Evolutionary conservation across 768 basidiomycete genomes (phyloP), one percentile per base, ranked within the genome.

Genomic region (Hygrocybe coccinea): DNA sequence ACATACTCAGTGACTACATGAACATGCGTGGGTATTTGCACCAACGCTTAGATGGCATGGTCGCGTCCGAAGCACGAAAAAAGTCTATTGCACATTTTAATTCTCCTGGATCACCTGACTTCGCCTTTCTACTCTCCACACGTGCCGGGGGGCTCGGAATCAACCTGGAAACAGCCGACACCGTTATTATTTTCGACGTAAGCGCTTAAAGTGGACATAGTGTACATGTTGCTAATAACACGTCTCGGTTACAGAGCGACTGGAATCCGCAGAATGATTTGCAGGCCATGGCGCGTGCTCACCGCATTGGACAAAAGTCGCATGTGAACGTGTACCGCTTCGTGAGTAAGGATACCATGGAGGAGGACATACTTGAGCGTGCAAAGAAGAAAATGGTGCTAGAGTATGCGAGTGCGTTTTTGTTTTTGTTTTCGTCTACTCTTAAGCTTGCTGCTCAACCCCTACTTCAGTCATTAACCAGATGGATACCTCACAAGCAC

Each of bases 341-440:
- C 68, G 93, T 99, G 65, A 95, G 92, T 67, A 98, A 98, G 74
- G 97, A 97, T 65, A 98, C 95, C 17, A 97, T 98, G 85, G 97
- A 98, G 72, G 97, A 98, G 74, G 97, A 98, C 65, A 89, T 98
- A 17, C 81, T 99, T 45, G 95, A 99, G 74, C 82, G 95, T 50
- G 97, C 97, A 10, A 95, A 95, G 81, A 91, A 93, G 78, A 98
- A 99, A 78, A 98, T 98, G 97, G 93, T 98, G 43, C 77, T 99
- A 59, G 97, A 99, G 71, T 97, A 98, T 77, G 97, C 97, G 41
- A 97, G 95, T 97, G 71, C 68, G 94, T 89, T 50, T 56, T 52
- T 54, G n/a, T n/a, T 37, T n/a, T 53, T 43, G 51, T 21, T 14
- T 50, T 5, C 15, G 24, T 46, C 24, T 9, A 14, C 19, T 25